These are phyloP conservation scores for Stentor coeruleus DNA, from an alignment of 73 alveolate species.

Conservation along the genomic window DNA sequence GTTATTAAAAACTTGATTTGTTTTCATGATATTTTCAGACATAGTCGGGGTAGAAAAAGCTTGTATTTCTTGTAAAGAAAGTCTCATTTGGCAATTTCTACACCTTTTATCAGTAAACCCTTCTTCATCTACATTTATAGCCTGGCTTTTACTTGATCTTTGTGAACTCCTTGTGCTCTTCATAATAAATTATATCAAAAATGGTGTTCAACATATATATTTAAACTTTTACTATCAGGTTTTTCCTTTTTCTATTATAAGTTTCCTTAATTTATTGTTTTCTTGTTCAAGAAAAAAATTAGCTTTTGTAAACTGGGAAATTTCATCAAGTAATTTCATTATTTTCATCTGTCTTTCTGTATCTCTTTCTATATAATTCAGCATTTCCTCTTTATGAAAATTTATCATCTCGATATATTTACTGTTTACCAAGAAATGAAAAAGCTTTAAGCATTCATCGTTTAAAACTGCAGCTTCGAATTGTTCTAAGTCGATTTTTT, in stretches of 20 bases:
- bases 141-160: background rate
- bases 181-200: too few relatives aligned
- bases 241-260: background rate
- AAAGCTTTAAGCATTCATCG: background rate
- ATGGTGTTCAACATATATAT: too few relatives aligned
- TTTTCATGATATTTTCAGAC: background rate
- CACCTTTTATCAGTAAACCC: constrained; percentile 7
- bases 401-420: background rate
- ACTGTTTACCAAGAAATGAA: background rate
- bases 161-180: background rate
- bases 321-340: background rate
- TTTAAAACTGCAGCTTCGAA: background rate
- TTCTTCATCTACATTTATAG: background rate
- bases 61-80: background rate
- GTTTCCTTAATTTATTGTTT: background rate
- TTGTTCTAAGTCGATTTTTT: background rate
- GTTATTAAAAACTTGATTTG: background rate
- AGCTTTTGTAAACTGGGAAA: background rate
- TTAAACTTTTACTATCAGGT: too few relatives aligned
- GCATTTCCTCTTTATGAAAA: background rate
- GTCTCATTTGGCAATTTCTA: background rate
- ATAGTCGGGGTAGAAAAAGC: background rate
- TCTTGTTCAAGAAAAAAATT: background rate
- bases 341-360: background rate
- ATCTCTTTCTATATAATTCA: background rate